Percentiles rank a stretch among this genome's conserved stretches.
phyloP scores from a whole-genome alignment of 2,329 filamentous ascomycete genomes.

The Fusarium bactridioides region DNA sequence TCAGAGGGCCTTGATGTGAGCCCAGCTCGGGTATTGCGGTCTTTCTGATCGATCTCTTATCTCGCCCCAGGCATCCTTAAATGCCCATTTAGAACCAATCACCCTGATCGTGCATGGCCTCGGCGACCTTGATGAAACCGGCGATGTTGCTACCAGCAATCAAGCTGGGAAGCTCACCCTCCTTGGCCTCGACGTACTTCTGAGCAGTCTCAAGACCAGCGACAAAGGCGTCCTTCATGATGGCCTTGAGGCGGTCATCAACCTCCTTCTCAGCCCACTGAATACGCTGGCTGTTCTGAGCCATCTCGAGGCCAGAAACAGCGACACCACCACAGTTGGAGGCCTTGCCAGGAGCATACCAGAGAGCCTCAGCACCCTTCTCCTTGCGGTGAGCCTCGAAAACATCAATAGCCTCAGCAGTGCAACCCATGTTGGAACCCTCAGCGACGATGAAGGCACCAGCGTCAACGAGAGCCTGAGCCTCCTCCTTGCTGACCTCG shows the following conservation, averaged over 20 bases:
- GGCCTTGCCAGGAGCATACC: constrained; percentile 97
- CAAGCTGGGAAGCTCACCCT: constrained; percentile 87
- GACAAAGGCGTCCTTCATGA: constrained; percentile 95
- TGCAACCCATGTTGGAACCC: constrained; percentile 99
- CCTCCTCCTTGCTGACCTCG: constrained; percentile 93
- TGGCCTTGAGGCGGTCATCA: constrained; percentile 86
- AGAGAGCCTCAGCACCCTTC: constrained; percentile 76
- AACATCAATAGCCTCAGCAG: constrained; percentile 90
- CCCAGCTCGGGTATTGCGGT: constrained; percentile 37
- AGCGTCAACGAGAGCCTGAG: constrained; percentile 76
- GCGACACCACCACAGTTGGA: constrained; percentile 98
- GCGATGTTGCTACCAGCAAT: constrained; percentile 97
- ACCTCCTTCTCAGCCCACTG: constrained; percentile 90
- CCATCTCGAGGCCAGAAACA: constrained; percentile 98
- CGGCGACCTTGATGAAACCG: constrained; percentile 94
- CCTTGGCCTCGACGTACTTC: constrained; percentile 80
- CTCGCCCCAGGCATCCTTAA: constrained; percentile 1
- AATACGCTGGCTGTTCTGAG: constrained; percentile 91
- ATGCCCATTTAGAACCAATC: constrained; percentile 74
- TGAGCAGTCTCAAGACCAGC: constrained; percentile 89
- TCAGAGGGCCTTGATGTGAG: constrained; percentile 33
- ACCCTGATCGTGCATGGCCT: constrained; percentile 95
- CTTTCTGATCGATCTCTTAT: constrained; percentile 17
- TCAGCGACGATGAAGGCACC: constrained; percentile 90
- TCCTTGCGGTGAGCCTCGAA: constrained; percentile 83